Evolutionary conservation across 2,329 filamentous ascomycete species (phyloP).

Genomic region (Fusarium euwallaceae): DNA sequence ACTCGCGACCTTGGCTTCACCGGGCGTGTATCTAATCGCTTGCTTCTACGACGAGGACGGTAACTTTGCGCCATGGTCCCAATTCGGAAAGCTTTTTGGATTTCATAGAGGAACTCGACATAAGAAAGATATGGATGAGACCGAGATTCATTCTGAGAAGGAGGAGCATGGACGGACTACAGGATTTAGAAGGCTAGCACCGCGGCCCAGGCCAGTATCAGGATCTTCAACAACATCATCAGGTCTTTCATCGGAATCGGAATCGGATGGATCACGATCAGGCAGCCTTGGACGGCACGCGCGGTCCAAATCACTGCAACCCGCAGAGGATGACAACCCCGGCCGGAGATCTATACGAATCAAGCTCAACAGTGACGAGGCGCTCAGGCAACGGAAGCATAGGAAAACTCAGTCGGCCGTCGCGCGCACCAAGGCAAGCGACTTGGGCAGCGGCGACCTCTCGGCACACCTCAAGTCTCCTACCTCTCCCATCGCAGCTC

Average conservation of each 20-base stretch:
- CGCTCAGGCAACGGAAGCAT: conserved; percentile 78
- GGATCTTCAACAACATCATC: conserved; percentile 66
- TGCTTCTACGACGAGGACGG: conserved; percentile 87
- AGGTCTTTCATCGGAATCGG: conserved; percentile 78
- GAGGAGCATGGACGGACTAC: conserved; percentile 45
- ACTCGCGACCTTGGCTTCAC: conserved; percentile 81
- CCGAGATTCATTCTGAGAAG: conserved; percentile 45
- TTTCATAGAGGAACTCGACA: conserved; percentile 56
- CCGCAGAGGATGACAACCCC: conserved; percentile 73
- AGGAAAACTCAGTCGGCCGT: conserved; percentile 69
- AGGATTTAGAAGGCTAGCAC: conserved; percentile 46
- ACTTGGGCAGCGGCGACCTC: conserved; percentile 62
- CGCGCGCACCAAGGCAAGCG: conserved; percentile 57
- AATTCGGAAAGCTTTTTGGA: conserved; percentile 75
- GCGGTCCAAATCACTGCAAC: conserved; percentile 72
- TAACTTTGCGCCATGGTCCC: conserved; percentile 81
- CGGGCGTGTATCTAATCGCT: conserved; percentile 84
- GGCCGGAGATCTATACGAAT: conserved; percentile 88
- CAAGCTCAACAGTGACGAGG: conserved; percentile 86
- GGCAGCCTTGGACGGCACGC: conserved; percentile 61
- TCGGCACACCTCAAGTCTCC: conserved; percentile 93
- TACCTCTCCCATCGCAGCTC: conserved; percentile 80
- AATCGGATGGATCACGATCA: conserved; percentile 65
- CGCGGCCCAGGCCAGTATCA: conserved; percentile 47
- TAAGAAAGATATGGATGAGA: conserved; percentile 56